Conservation (phyloP, 257 asterid species). For the Fraxinus excelsior region DNA sequence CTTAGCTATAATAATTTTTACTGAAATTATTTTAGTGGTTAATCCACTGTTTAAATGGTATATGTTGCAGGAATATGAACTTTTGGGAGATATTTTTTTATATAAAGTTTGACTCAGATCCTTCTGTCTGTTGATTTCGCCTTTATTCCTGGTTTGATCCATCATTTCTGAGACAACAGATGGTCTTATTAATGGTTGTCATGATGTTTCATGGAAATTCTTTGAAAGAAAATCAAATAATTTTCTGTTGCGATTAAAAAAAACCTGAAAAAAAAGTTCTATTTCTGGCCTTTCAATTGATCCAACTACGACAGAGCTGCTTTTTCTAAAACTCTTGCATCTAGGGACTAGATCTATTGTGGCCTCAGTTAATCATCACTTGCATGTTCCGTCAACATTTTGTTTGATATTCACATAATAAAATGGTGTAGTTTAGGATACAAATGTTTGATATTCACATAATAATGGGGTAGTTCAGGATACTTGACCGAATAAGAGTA, state of each 20-base stretch:
- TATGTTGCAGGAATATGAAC: background rate
- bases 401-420: background rate
- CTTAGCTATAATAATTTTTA: background rate
- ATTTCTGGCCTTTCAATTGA: no score
- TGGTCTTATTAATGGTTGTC: background rate
- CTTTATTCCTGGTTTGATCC: background rate
- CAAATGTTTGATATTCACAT: background rate
- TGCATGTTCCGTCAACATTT: background rate
- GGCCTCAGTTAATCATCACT: background rate
- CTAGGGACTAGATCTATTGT: background rate
- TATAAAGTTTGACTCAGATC: background rate
- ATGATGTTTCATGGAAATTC: no score
- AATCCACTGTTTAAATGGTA: background rate
- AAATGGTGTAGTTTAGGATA: background rate
- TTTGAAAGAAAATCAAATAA: no score
- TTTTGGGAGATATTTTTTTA: background rate
- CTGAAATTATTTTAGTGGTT: background rate
- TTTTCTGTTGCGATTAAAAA: no score
- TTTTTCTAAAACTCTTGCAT: no score
- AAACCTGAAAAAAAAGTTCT: no score
- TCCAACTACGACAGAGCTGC: no score
- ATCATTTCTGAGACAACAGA: background rate
- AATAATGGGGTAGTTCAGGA: background rate
- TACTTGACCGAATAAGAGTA: background rate
- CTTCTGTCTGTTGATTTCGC: background rate